Evolutionary conservation across 495 filamentous ascomycete species (phyloP).

Genomic region (Penicillium herquei): DNA sequence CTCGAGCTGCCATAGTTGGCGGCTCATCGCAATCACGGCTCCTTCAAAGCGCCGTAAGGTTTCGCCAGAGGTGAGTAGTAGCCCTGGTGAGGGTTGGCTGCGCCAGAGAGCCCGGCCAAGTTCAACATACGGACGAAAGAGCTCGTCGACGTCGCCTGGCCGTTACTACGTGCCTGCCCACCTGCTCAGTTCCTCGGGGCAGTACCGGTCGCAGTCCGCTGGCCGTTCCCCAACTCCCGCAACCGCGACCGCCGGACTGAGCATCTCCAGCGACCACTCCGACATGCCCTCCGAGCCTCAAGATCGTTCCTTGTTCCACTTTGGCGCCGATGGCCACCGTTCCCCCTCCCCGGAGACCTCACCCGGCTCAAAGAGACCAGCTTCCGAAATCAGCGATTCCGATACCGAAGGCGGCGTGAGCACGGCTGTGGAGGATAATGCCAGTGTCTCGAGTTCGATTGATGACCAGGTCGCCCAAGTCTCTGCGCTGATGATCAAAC

Average conservation of each 20-base stretch:
- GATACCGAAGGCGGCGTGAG: slow-evolving; percentile 29
- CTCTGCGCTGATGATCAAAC: slow-evolving; percentile 47
- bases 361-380: slow-evolving; percentile 41
- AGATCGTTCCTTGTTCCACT: slow-evolving; percentile 14
- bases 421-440: slow-evolving; percentile 9
- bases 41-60: slow-evolving; percentile 89
- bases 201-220: slow-evolving; percentile 32
- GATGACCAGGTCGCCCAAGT: slow-evolving; percentile 79
- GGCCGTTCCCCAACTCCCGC: slow-evolving; percentile 49
- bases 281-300: slow-evolving; percentile 48
- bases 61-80: slow-evolving; percentile 51
- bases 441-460: slow-evolving; percentile 49
- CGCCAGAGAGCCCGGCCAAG: too few relatives aligned
- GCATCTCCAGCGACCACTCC: slow-evolving; percentile 61
- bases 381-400: slow-evolving; percentile 45
- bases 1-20: slow-evolving; percentile 55
- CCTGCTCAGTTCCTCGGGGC: slow-evolving; percentile 55
- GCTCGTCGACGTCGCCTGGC: slow-evolving; percentile 40
- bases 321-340: slow-evolving; percentile 24
- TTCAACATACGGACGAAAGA: background rate
- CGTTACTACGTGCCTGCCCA: slow-evolving; percentile 57
- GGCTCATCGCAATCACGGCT: slow-evolving; percentile 85
- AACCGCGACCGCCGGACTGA: slow-evolving; percentile 70
- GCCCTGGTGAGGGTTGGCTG: slow-evolving; percentile 27
- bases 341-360: slow-evolving; percentile 48